A percentile compares a stretch with the other conserved stretches of the same genome.
Evolutionary conservation across 306 rosid genomes (phyloP).

Genomic region (Dryas alaskensis): DNA sequence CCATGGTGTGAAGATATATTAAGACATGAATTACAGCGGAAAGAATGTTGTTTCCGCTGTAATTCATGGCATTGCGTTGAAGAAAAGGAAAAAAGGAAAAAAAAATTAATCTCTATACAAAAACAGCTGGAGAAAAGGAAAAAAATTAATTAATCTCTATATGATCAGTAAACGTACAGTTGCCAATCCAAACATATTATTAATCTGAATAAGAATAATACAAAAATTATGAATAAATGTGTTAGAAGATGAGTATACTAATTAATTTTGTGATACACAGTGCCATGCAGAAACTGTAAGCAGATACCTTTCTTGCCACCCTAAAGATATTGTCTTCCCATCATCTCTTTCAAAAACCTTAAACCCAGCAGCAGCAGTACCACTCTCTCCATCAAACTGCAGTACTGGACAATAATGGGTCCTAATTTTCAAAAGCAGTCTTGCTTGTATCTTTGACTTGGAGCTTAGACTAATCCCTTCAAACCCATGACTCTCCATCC

Average conservation of each 20-base stretch:
- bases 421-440: constrained; percentile 64
- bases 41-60: too few relatives aligned
- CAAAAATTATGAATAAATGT: constrained; percentile 2
- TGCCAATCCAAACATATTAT: too few relatives aligned
- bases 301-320: constrained; percentile 79
- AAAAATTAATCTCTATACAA: too few relatives aligned
- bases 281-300: constrained; percentile 75
- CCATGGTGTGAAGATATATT: too few relatives aligned
- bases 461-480: constrained; percentile 51
- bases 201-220: too few relatives aligned
- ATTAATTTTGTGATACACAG: constrained; percentile 20
- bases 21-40: too few relatives aligned
- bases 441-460: constrained; percentile 67
- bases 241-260: neutral
- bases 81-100: too few relatives aligned
- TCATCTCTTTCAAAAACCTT: constrained; percentile 73
- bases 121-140: too few relatives aligned
- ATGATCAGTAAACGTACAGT: too few relatives aligned
- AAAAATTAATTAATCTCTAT: too few relatives aligned
- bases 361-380: constrained; percentile 60
- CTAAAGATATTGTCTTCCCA: constrained; percentile 62
- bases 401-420: constrained; percentile 50
- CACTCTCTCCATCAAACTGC: constrained; percentile 52
- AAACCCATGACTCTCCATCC: constrained; percentile 68
- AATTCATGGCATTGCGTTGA: too few relatives aligned